phyloP scores from a whole-genome alignment of 1,284 basidiomycete genomes.

The Coniophora puteana region DNA sequence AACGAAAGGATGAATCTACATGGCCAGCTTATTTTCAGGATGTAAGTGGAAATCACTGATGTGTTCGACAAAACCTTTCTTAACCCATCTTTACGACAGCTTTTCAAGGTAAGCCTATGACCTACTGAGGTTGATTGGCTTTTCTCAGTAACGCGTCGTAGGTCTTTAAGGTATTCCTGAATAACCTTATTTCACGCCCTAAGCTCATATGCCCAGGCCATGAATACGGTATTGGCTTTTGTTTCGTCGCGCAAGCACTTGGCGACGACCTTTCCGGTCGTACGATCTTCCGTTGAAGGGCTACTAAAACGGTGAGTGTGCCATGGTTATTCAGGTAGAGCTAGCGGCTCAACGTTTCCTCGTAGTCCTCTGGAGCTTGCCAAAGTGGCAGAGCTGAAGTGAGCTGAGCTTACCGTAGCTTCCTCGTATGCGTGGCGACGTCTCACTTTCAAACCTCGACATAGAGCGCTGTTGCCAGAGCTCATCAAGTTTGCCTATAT shows the following conservation, averaged over 20 bases:
- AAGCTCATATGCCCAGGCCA: constrained; percentile 48
- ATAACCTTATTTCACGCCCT: not conserved
- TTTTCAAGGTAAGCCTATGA: constrained; percentile 20
- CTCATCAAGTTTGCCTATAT: constrained; percentile 84
- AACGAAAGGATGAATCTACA: constrained; percentile 14
- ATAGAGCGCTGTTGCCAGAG: constrained; percentile 76
- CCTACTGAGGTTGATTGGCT: not conserved
- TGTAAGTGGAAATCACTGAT: constrained; percentile 31
- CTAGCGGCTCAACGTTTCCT: constrained; percentile 10
- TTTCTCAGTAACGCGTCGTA: constrained; percentile 4
- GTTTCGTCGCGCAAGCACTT: constrained; percentile 81
- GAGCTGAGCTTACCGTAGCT: constrained; percentile 13
- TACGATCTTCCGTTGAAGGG: constrained; percentile 76
- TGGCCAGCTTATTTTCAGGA: constrained; percentile 63
- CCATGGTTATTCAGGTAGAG: not conserved
- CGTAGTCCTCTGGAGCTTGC: constrained; percentile 73
- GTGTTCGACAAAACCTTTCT: not conserved
- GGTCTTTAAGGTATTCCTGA: constrained; percentile 30
- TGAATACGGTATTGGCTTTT: constrained; percentile 90
- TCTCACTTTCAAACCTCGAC: constrained; percentile 5
- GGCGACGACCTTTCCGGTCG: constrained; percentile 75
- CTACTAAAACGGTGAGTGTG: constrained; percentile 63
- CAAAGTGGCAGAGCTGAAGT: constrained; percentile 86
- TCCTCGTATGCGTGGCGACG: not conserved
- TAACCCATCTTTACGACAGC: constrained; percentile 10